These are phyloP conservation scores for Penicillium sp. DNA, from an alignment of 2,329 filamentous ascomycete genomes.

Conservation along the genomic window DNA sequence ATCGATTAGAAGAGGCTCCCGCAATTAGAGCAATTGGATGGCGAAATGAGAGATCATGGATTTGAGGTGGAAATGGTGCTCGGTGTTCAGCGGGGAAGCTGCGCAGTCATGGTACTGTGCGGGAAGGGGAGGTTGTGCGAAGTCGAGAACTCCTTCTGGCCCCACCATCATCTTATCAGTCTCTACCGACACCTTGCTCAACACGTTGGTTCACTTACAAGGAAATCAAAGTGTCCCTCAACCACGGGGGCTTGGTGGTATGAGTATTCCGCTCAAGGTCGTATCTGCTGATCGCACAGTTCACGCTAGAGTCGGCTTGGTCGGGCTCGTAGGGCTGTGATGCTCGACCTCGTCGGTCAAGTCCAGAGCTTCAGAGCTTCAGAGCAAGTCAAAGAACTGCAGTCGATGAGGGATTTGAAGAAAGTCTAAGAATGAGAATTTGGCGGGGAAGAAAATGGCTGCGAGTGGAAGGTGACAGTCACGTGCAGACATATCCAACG, in stretches of 20 bases:
- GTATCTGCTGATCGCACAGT: constrained; percentile 4
- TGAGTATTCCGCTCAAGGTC: constrained; percentile 1
- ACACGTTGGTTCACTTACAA: constrained; percentile 5
- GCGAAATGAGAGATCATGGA: neutral
- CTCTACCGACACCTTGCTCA: neutral
- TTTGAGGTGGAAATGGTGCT: constrained; percentile 1
- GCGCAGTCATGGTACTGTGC: constrained; percentile 32
- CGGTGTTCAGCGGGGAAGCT: constrained; percentile 22
- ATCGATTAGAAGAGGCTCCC: neutral
- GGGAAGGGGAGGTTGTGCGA: constrained; percentile 33
- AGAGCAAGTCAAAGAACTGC: neutral
- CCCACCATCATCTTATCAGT: constrained; percentile 25
- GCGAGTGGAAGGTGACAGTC: constrained; percentile 7
- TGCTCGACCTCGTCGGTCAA: neutral
- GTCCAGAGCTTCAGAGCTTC: neutral
- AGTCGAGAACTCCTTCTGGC: constrained; percentile 23
- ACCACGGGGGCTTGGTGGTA: neutral
- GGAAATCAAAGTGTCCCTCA: neutral
- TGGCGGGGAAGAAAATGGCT: constrained; percentile 2
- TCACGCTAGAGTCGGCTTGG: constrained; percentile 3
- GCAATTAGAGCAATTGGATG: neutral
- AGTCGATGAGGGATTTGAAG: neutral
- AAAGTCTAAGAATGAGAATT: neutral
- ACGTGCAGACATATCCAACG: constrained; percentile 6
- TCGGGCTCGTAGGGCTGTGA: constrained; percentile 29